A percentile compares a stretch with the other conserved stretches of the same genome.
These are phyloP conservation scores for Kalaharituber pfeilii DNA, from an alignment of 2,329 filamentous ascomycete genomes.

Conservation along the genomic window DNA sequence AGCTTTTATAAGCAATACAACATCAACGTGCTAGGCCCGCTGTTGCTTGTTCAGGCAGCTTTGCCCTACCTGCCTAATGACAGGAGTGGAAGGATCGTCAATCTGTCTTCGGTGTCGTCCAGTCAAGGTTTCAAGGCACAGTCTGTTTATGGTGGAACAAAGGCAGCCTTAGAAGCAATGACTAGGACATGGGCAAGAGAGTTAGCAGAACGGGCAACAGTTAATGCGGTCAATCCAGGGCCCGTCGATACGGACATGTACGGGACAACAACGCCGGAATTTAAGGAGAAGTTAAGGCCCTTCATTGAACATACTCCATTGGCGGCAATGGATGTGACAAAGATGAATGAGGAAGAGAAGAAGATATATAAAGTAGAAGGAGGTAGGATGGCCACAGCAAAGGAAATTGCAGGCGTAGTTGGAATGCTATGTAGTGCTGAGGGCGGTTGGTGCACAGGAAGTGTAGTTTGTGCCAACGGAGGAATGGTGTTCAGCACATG, in stretches of 20 bases:
- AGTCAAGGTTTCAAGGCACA: constrained; percentile 40
- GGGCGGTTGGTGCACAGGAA: constrained; percentile 60
- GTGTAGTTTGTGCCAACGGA: constrained; percentile 64
- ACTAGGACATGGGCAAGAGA: constrained; percentile 51
- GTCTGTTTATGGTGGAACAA: constrained; percentile 47
- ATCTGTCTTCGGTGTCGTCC: constrained; percentile 41
- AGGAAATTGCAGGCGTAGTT: constrained; percentile 58
- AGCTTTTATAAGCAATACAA: constrained; percentile 58
- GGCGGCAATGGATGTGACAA: constrained; percentile 36
- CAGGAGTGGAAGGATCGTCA: constrained; percentile 47
- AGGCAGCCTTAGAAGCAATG: constrained; percentile 51
- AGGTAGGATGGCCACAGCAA: constrained; percentile 45
- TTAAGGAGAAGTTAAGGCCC: constrained; percentile 41
- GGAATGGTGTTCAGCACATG: constrained; percentile 43
- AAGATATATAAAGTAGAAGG: constrained; percentile 39
- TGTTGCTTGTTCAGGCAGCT: constrained; percentile 59
- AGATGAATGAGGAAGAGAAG: constrained; percentile 47
- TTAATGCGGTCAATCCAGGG: constrained; percentile 49
- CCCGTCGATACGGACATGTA: constrained; percentile 54
- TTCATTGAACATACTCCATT: constrained; percentile 46
- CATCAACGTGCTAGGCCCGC: constrained; percentile 65
- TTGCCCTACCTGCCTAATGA: constrained; percentile 51
- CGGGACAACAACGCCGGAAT: constrained; percentile 37
- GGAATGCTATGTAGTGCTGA: constrained; percentile 58
- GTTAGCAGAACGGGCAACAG: constrained; percentile 42